Percentiles rank a stretch among this genome's conserved stretches.
Conservation (phyloP, 2,329 filamentous ascomycete genomes). For the Talaromyces sp. region DNA sequence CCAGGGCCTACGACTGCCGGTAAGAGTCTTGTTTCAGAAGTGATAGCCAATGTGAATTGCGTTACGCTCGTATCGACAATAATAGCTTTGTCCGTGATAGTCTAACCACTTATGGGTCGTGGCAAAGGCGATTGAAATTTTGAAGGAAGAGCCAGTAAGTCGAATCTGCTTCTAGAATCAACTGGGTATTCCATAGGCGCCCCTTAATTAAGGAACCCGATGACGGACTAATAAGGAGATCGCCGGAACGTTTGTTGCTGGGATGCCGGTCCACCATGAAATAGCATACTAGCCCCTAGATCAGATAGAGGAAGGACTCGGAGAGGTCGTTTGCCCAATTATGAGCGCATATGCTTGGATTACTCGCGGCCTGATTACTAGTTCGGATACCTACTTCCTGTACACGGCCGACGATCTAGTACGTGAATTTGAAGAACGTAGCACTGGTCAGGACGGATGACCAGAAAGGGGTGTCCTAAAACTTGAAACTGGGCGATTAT, state of each 20-base stretch:
- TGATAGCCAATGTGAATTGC: background rate
- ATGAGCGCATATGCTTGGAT: background rate
- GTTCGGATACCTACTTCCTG: background rate
- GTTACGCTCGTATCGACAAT: background rate
- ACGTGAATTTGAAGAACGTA: background rate
- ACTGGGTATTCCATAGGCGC: background rate
- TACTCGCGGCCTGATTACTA: background rate
- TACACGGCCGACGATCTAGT: background rate
- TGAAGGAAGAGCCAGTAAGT: background rate
- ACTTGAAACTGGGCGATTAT: background rate
- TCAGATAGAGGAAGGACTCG: background rate
- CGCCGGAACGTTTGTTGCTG: conserved; percentile 2
- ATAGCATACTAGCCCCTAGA: background rate
- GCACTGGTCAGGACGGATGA: background rate
- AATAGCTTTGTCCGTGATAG: background rate
- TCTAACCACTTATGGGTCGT: conserved; percentile 2
- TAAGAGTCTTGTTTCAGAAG: conserved; percentile 1
- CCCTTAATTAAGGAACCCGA: background rate
- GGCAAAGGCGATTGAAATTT: background rate
- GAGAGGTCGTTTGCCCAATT: background rate
- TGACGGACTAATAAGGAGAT: background rate
- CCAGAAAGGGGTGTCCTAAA: conserved; percentile 4
- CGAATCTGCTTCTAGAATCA: conserved; percentile 2
- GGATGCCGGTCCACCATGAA: background rate
- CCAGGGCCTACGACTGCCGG: background rate